phyloP scores from a whole-genome alignment of 2,329 filamentous ascomycete genomes.

The Neopestalotiopsis rosae region DNA sequence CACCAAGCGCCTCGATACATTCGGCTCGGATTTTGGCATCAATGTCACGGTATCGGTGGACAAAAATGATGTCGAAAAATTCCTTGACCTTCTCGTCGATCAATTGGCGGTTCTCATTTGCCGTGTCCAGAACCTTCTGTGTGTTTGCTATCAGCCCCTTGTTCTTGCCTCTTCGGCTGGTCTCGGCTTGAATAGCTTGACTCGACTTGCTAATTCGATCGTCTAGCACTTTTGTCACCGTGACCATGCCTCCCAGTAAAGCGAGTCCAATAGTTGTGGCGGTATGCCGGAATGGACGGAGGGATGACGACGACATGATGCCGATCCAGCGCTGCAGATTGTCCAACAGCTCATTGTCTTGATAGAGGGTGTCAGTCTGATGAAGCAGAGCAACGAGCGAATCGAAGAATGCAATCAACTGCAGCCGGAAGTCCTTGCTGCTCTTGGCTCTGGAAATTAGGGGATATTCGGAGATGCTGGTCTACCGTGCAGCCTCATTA shows the following conservation, averaged over 20 bases:
- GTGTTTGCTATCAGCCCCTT: slow-evolving; percentile 78
- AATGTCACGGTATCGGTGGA: slow-evolving; percentile 93
- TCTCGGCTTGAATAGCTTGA: slow-evolving; percentile 79
- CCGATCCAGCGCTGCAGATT: slow-evolving; percentile 90
- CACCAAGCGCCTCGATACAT: slow-evolving; percentile 83
- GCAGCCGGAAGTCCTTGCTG: slow-evolving; percentile 77
- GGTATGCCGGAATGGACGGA: slow-evolving; percentile 92
- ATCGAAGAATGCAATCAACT: slow-evolving; percentile 79
- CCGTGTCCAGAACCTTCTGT: slow-evolving; percentile 73
- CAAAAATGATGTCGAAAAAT: slow-evolving; percentile 90
- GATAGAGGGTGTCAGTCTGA: slow-evolving; percentile 81
- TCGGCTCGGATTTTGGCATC: slow-evolving; percentile 89
- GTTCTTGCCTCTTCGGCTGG: slow-evolving; percentile 73
- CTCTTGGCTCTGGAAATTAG: slow-evolving; percentile 82
- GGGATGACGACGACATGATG: slow-evolving; percentile 85
- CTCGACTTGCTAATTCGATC: slow-evolving; percentile 76
- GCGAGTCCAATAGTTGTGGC: slow-evolving; percentile 84
- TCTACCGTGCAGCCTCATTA: slow-evolving; percentile 50
- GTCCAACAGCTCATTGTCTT: slow-evolving; percentile 78
- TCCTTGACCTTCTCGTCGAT: slow-evolving; percentile 79
- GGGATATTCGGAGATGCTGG: slow-evolving; percentile 81
- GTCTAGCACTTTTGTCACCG: slow-evolving; percentile 73
- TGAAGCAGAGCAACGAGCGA: slow-evolving; percentile 79
- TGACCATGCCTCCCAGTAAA: slow-evolving; percentile 79
- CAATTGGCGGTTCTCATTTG: slow-evolving; percentile 70